A percentile compares a stretch with the other conserved stretches of the same genome.
These are phyloP conservation scores for Coemansia sp. DNA, from an alignment of 192 early-diverging fungal genomes.

Conservation along the genomic window DNA sequence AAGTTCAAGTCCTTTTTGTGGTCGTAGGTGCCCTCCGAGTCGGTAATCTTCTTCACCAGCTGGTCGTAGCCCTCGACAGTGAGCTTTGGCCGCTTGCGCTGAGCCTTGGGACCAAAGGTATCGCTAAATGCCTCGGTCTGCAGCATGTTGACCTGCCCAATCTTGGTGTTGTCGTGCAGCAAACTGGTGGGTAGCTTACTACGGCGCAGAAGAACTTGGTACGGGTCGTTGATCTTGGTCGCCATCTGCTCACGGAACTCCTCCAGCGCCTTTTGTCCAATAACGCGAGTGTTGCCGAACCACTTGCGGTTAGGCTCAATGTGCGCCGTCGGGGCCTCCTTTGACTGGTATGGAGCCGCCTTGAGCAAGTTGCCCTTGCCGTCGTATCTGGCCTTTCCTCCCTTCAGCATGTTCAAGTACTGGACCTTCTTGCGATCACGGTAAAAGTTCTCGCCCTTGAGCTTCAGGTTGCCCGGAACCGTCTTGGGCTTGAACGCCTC, in stretches of 20 bases:
- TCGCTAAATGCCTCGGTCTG: constrained; percentile 91
- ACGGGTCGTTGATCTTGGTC: constrained; percentile 88
- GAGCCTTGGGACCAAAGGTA: constrained; percentile 94
- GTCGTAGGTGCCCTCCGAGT: constrained; percentile 66
- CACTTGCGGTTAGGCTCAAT: constrained; percentile 95
- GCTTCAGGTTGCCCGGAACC: constrained; percentile 68
- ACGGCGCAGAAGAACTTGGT: constrained; percentile 89
- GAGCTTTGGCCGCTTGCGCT: constrained; percentile 94
- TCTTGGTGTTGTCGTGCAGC: constrained; percentile 73
- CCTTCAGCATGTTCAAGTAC: constrained; percentile 91
- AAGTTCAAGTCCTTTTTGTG: constrained; percentile 74
- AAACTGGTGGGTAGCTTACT: constrained; percentile 97
- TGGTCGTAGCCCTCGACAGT: constrained; percentile 75
- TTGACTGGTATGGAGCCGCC: constrained; percentile 86
- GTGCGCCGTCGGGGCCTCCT: constrained; percentile 73
- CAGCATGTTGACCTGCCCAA: constrained; percentile 83
- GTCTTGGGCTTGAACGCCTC: constrained; percentile 50
- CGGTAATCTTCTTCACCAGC: constrained; percentile 69
- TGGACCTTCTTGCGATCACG: constrained; percentile 93
- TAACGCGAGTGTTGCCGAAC: constrained; percentile 98
- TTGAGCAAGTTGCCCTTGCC: constrained; percentile 89
- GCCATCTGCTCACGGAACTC: constrained; percentile 91
- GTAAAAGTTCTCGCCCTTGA: constrained; percentile 99
- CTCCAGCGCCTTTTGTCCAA: constrained; percentile 92
- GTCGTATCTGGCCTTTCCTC: constrained; percentile 82